Percentiles rank a stretch among this genome's conserved stretches.
Evolutionary conservation across 1,139 yeast genomes (phyloP).

Genomic region (Magnusiomyces fungicola): DNA sequence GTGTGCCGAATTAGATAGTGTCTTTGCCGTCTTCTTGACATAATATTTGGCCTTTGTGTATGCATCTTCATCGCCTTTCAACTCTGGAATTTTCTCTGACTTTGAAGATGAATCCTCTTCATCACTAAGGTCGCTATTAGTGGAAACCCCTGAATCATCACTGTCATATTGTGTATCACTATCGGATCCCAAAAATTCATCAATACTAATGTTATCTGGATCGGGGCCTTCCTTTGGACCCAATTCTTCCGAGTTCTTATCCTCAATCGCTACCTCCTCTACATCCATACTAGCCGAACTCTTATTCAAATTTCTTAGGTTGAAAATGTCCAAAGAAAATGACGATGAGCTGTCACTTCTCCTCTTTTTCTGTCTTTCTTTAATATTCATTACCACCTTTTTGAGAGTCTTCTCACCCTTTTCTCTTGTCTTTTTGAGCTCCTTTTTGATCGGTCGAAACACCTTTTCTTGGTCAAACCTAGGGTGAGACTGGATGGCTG

Average conservation of each 20-base stretch:
- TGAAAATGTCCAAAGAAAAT: not conserved
- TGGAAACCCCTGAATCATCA: not conserved
- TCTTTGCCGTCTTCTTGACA: not conserved
- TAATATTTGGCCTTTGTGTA: not conserved
- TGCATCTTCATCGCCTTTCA: not conserved
- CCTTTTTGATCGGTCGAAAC: constrained; percentile 7
- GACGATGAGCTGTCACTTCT: not conserved
- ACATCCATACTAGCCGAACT: too few relatives aligned
- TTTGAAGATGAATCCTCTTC: not conserved
- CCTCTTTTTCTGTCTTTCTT: too few relatives aligned
- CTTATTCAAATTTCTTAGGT: not conserved
- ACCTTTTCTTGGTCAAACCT: constrained; percentile 36
- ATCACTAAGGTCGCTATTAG: not conserved
- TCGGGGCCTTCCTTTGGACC: not conserved
- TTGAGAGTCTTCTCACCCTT: constrained; percentile 10
- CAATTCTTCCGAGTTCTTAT: not conserved
- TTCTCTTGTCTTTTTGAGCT: constrained; percentile 8
- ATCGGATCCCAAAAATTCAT: not conserved
- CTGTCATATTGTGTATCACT: not conserved
- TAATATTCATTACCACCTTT: constrained; percentile 9
- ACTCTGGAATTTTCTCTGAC: not conserved
- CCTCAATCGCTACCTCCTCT: not conserved
- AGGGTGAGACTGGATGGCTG: constrained; percentile 50
- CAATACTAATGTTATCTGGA: not conserved
- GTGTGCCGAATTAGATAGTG: not conserved